phyloP scores from a whole-genome alignment of 306 rosid genomes.

The Pachyrhizus erosus region DNA sequence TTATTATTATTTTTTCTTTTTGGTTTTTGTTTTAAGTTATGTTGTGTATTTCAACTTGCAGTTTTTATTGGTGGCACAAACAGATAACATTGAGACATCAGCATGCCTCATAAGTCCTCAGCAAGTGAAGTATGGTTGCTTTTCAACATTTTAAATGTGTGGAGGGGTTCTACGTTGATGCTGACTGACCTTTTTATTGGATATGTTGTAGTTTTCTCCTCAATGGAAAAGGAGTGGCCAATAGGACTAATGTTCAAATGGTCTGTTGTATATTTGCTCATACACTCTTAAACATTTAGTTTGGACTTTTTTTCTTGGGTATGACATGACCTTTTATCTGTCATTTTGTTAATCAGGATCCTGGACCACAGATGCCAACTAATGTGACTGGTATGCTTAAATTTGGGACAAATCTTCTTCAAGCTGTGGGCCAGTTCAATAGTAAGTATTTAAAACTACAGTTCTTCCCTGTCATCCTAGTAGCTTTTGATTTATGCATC shows the following conservation, averaged over 20 bases:
- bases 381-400: constrained; percentile 68
- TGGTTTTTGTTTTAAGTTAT: background rate
- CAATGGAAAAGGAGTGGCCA: constrained; percentile 79
- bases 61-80: constrained; percentile 82
- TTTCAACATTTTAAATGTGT: constrained; percentile 12
- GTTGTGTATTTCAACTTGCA: constrained; percentile 50
- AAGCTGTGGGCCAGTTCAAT: constrained; percentile 86
- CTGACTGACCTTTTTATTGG: constrained; percentile 44
- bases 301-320: constrained; percentile 34
- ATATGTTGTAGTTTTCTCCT: constrained; percentile 76
- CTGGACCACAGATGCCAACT: constrained; percentile 94
- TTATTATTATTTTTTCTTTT: background rate
- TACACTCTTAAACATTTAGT: constrained; percentile 23
- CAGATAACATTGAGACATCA: constrained; percentile 78
- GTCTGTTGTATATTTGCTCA: constrained; percentile 54
- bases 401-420: constrained; percentile 89
- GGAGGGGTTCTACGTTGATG: constrained; percentile 28
- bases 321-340: constrained; percentile 31
- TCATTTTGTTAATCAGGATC: constrained; percentile 61
- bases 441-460: constrained; percentile 57
- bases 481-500: constrained; percentile 42
- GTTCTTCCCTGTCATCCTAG: constrained; percentile 39
- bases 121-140: constrained; percentile 74
- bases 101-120: constrained; percentile 90
- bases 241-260: constrained; percentile 63